Evolutionary conservation across 2,329 filamentous ascomycete species (phyloP), one percentile per base, ranked within the genome.

Genomic region (Volutella citrinella): DNA sequence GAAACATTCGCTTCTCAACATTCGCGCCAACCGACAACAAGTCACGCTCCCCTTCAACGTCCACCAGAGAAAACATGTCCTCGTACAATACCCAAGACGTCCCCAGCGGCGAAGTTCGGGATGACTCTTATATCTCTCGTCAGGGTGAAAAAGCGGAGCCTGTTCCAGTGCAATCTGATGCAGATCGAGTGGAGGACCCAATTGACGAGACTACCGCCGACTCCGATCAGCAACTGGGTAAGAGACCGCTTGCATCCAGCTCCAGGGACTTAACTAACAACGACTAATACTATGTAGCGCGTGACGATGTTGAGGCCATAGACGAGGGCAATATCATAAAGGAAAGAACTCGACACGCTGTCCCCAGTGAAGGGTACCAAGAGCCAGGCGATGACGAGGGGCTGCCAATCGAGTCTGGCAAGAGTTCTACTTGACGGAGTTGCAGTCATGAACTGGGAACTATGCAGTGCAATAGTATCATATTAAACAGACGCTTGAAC

Each of bases 261-360:
- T 74, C 68, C 40, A 9, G 13, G 4, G 19, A 31, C 20, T 8
- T 28, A 12, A 19, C 29, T 27, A 33, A 19, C 14, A 11, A 9
- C n/a, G n/a, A 27, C 23, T 30, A 30, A 36, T n/a, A n/a, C n/a
- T n/a, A n/a, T n/a, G n/a, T 19, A 65, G 63, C 39, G 6, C 53
- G 50, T 5, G 61, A 64, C 19, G 61, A 66, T 4, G 53, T 39
- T 15, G 60, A 64, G 2, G 63, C 60, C 3, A 64, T 66, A 22
- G 57, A 65, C 21, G 33, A 53, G 21, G 45, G 43, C 15, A 65
- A 65, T 29, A 64, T 64, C n/a, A 38, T 66, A 6, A 44, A 49
- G 5, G 52, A 56, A 14, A 55, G 59, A 5, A 64, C 61, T 2
- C 58, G 61, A 11, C 48, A 51, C 11, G 59, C 61, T 5, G 40